Evolutionary conservation across 2,329 filamentous ascomycete species (phyloP).

Genomic region (Curvularia lunata): DNA sequence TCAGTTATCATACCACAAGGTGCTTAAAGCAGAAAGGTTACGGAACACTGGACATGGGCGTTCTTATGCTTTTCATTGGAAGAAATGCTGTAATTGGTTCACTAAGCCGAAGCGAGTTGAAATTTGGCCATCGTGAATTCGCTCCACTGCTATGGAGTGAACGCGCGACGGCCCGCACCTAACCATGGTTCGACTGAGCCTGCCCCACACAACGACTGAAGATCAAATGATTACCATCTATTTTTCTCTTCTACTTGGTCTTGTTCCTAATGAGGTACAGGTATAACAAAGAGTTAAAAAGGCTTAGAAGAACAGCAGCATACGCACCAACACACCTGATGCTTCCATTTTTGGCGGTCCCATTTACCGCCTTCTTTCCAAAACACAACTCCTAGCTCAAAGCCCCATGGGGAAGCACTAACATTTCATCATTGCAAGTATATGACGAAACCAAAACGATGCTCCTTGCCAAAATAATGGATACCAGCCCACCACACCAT

Average conservation of each 20-base stretch:
- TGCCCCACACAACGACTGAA: not conserved
- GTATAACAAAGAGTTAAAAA: too few species aligned
- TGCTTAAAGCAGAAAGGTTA: not conserved
- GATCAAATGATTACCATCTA: not conserved
- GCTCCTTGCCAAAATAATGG: not conserved
- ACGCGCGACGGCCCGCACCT: constrained; percentile 8
- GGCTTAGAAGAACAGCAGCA: not conserved
- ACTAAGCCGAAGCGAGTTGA: not conserved
- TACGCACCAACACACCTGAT: not conserved
- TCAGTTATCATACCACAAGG: not conserved
- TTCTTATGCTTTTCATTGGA: not conserved
- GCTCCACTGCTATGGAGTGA: constrained; percentile 4
- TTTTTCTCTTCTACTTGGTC: too few species aligned
- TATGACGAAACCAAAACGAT: not conserved
- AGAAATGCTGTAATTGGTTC: not conserved
- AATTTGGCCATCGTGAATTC: not conserved
- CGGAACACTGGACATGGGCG: not conserved
- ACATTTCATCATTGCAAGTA: not conserved
- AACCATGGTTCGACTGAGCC: constrained; percentile 13
- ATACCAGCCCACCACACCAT: not conserved
- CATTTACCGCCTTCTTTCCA: not conserved
- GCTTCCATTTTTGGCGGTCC: not conserved
- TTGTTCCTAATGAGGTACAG: too few species aligned
- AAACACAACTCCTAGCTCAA: not conserved
- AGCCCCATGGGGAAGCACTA: not conserved